Evolutionary conservation across 345 rosid genomes (phyloP), one percentile per base, ranked within the genome.

Genomic region (Euphorbia peplus): DNA sequence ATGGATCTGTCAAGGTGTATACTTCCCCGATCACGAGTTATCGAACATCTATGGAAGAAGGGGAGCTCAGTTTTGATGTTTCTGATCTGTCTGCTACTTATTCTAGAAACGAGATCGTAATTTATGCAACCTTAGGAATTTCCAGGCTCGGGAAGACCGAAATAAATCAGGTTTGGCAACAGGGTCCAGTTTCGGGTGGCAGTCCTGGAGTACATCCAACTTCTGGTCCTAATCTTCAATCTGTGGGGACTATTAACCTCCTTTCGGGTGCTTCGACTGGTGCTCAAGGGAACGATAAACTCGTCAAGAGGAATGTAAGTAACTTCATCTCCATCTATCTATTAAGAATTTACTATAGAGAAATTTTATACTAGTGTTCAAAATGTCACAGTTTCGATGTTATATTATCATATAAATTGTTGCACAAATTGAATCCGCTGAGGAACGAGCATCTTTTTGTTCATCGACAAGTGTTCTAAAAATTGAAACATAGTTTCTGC

Each of bases 81-180:
- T 71, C 96, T 1, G 82, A 76, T 12, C 54, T 88, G 60, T 80
- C 88, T 1, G 97, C 96, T 0, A 78, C 82, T 6, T 87, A 67
- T 22, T 70, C 78, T 2, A 78, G 81, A 55, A 83, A 79, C 16
- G 96, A 95, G 85, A 82, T 90, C 16, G 83, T 76, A 70, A 86
- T 95, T 39, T 84, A 82, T 67, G 99, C 96, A 11, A 88, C 82
- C 32, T 64, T 91, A 54, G 76, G 35, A 1, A 85, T 87, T 39
- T 47, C 84, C 2, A 76, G 59, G 42, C 35, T 10, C 21, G 79
- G 74, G 16, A 73, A 75, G 44, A 69, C 80, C 21, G 82, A 70
- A 35, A 62, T 91, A 61, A 87, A 93, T 74, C 92, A 88, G 53
- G 84, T 91, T 39, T 91, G 98, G 98, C 97, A 93, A 75, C 88